Evolutionary conservation across 192 early-diverging fungal genomes (phyloP).

Genomic region (Backusella australiensis): DNA sequence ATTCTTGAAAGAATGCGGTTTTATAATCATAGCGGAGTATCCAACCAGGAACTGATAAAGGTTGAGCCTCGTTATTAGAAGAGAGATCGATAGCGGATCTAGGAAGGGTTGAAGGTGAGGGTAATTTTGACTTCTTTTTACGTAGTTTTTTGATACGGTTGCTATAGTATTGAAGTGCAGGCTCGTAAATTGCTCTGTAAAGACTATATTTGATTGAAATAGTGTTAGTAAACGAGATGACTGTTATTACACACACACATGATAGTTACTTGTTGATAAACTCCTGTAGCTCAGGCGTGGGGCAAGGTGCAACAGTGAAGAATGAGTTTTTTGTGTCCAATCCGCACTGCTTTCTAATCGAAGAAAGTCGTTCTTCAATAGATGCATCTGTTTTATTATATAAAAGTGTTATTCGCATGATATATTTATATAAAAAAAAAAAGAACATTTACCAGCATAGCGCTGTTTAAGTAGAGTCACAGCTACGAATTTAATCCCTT

Average conservation of each 20-base stretch:
- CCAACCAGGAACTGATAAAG: conserved; percentile 66
- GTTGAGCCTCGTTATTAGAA: conserved; percentile 30
- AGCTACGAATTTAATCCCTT: conserved; percentile 70
- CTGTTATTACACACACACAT: not conserved
- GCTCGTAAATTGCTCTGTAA: conserved; percentile 65
- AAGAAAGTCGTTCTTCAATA: conserved; percentile 66
- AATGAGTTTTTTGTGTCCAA: conserved; percentile 69
- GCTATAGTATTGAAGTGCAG: conserved; percentile 70
- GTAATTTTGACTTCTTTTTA: conserved; percentile 65
- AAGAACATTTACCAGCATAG: conserved; percentile 46
- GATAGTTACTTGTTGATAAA: conserved; percentile 59
- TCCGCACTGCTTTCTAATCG: conserved; percentile 65
- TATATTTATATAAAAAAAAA: not conserved
- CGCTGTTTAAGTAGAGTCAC: conserved; percentile 60
- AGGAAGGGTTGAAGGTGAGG: conserved; percentile 39
- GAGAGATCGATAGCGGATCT: conserved; percentile 23
- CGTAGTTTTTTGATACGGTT: conserved; percentile 72
- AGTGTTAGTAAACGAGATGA: not conserved
- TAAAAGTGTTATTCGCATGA: not conserved
- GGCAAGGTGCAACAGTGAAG: conserved; percentile 57
- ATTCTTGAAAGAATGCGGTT: conserved; percentile 59
- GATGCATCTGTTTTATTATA: conserved; percentile 37
- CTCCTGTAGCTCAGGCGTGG: conserved; percentile 49
- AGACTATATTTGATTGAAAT: conserved; percentile 39
- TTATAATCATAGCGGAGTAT: conserved; percentile 81